phyloP scores from a whole-genome alignment of 495 filamentous ascomycete species.

The Neurospora tetraspora region DNA sequence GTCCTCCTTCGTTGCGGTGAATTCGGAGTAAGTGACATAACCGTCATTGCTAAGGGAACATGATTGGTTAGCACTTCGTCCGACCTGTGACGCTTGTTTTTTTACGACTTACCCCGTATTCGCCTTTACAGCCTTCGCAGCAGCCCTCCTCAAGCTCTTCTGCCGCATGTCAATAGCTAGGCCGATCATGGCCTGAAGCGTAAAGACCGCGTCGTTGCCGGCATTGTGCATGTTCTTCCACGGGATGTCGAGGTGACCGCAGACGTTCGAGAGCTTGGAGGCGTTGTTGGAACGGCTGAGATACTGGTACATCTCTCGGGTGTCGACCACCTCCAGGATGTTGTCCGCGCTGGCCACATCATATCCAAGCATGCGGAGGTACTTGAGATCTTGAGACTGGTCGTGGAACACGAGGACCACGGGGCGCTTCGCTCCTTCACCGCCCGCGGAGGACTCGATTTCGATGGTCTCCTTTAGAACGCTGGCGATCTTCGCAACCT shows the following conservation, averaged over 20 bases:
- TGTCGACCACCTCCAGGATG: constrained; percentile 60
- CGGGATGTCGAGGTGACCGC: constrained; percentile 51
- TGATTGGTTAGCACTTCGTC: not conserved
- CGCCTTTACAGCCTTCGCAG: not conserved
- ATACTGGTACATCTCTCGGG: constrained; percentile 53
- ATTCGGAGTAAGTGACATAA: constrained; percentile 5
- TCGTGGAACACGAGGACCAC: constrained; percentile 76
- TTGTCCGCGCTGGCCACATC: constrained; percentile 40
- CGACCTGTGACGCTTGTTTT: not conserved
- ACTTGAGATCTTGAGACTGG: constrained; percentile 52
- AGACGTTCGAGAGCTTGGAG: constrained; percentile 48
- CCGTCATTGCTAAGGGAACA: not conserved
- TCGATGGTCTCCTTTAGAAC: constrained; percentile 22
- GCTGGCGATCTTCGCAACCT: not conserved
- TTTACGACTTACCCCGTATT: constrained; percentile 1
- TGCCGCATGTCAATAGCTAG: constrained; percentile 43
- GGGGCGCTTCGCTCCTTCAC: constrained; percentile 33
- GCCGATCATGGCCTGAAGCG: constrained; percentile 62
- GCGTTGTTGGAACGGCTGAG: constrained; percentile 37
- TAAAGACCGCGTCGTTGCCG: constrained; percentile 88
- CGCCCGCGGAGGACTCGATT: not conserved
- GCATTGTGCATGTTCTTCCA: constrained; percentile 74
- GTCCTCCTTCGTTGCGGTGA: constrained; percentile 2
- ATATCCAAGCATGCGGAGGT: constrained; percentile 52
- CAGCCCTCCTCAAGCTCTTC: constrained; percentile 4